Evolutionary conservation across 2,329 filamentous ascomycete genomes (phyloP).

Genomic region (Neopestalotiopsis sp.): DNA sequence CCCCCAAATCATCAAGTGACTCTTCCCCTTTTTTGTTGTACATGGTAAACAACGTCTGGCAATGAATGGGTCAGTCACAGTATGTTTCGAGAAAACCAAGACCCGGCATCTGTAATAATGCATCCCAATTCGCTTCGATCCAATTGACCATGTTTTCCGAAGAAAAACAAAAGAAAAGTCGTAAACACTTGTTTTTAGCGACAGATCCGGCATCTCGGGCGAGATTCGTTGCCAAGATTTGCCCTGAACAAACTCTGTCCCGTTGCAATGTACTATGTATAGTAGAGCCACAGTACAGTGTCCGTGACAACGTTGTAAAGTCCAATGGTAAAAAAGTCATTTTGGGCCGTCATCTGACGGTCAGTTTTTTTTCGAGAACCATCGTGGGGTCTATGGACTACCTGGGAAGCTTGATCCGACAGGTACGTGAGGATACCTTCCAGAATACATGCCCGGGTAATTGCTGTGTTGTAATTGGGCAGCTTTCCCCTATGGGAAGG

Average conservation of each 20-base stretch:
- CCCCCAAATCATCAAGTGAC: background rate
- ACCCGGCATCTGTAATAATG: background rate
- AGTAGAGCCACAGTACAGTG: background rate
- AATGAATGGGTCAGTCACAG: background rate
- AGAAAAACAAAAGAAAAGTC: background rate
- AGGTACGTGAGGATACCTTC: background rate
- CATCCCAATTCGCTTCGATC: too few species aligned
- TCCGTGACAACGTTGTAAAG: background rate
- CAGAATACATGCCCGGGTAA: background rate
- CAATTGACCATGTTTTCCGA: too few species aligned
- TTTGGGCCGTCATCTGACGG: constrained; percentile 11
- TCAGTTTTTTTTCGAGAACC: background rate
- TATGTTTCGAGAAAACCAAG: background rate
- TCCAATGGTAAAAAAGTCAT: background rate
- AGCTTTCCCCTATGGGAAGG: too few species aligned
- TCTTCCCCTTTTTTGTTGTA: background rate
- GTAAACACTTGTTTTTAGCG: background rate
- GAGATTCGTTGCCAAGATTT: background rate
- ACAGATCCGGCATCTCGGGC: background rate
- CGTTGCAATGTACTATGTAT: background rate
- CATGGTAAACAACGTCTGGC: background rate
- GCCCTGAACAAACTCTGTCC: constrained; percentile 7
- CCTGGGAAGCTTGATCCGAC: constrained; percentile 13
- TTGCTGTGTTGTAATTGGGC: background rate
- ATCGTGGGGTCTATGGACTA: constrained; percentile 14